These are phyloP conservation scores for Diplodia seriata DNA, from an alignment of 2,329 filamentous ascomycete species.

Conservation along the genomic window DNA sequence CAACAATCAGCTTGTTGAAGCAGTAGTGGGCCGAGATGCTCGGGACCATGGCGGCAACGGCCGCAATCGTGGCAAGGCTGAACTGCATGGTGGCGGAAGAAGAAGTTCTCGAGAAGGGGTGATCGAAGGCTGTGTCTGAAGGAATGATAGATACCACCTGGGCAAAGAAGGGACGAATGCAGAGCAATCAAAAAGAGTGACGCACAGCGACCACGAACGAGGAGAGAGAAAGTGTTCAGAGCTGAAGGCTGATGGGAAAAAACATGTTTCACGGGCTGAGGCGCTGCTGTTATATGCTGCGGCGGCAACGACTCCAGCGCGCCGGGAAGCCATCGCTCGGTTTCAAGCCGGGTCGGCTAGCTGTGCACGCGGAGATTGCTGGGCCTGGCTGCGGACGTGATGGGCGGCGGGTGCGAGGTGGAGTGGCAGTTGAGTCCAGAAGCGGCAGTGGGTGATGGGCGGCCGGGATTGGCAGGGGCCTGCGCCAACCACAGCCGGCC, in stretches of 20 bases:
- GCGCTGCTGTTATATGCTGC: slow-evolving; percentile 14
- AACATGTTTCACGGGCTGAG: not conserved
- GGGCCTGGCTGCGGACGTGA: slow-evolving; percentile 7
- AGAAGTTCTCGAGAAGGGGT: not conserved
- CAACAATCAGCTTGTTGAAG: slow-evolving; percentile 47
- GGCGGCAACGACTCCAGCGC: not conserved
- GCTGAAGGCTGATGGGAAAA: slow-evolving; percentile 18
- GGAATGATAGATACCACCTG: slow-evolving; percentile 29
- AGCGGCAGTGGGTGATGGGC: slow-evolving; percentile 25
- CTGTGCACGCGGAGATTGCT: slow-evolving; percentile 24
- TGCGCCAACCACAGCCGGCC: slow-evolving; percentile 1
- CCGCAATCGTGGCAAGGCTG: slow-evolving; percentile 40
- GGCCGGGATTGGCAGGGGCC: slow-evolving; percentile 10
- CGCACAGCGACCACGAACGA: slow-evolving; percentile 31
- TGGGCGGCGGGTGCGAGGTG: not conserved
- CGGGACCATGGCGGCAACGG: slow-evolving; percentile 35
- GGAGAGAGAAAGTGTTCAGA: slow-evolving; percentile 17
- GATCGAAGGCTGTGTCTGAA: slow-evolving; percentile 26
- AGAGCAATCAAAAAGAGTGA: slow-evolving; percentile 30
- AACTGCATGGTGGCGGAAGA: slow-evolving; percentile 41
- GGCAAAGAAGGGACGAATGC: slow-evolving; percentile 29
- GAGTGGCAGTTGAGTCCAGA: slow-evolving; percentile 13
- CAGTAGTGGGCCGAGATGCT: slow-evolving; percentile 46
- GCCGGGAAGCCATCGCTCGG: not conserved
- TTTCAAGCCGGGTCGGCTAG: slow-evolving; percentile 32